A percentile compares a stretch with the other conserved stretches of the same genome.
These are phyloP conservation scores for Colletotrichum shisoi DNA, from an alignment of 2,329 filamentous ascomycete genomes.

Conservation along the genomic window DNA sequence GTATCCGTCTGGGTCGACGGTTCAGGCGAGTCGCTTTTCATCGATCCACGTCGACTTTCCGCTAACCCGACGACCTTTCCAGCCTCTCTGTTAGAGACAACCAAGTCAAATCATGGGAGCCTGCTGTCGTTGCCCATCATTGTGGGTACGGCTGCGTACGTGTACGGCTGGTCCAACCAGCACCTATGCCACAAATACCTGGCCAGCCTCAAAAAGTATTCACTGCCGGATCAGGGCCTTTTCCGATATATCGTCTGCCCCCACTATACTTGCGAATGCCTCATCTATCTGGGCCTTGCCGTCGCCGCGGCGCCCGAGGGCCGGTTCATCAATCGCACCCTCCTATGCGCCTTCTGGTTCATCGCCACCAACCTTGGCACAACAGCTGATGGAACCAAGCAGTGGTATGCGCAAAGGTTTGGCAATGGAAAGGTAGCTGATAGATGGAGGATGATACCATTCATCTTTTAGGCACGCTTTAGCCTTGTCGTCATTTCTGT, in stretches of 20 bases:
- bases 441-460: conserved; percentile 80
- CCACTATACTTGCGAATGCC: conserved; percentile 89
- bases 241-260: conserved; percentile 81
- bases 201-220: conserved; percentile 79
- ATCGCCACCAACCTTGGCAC: conserved; percentile 81
- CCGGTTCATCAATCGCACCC: conserved; percentile 72
- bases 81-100: conserved; percentile 10
- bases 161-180: conserved; percentile 75
- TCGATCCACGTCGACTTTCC: not conserved
- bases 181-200: conserved; percentile 76
- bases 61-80: conserved; percentile 7
- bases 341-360: conserved; percentile 75
- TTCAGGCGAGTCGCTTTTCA: conserved; percentile 62
- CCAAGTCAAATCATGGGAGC: not conserved
- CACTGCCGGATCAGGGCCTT: conserved; percentile 74
- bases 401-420: conserved; percentile 82
- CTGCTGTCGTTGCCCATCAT: conserved; percentile 51
- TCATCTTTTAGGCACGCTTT: conserved; percentile 59
- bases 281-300: conserved; percentile 82
- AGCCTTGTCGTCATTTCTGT: conserved; percentile 49
- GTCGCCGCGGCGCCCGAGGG: conserved; percentile 75
- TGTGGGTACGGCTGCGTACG: conserved; percentile 68
- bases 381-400: conserved; percentile 78
- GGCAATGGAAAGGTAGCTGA: conserved; percentile 67
- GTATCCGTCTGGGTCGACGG: conserved; percentile 87